A percentile compares a stretch with the other conserved stretches of the same genome.
phyloP scores from a whole-genome alignment of 2,329 filamentous ascomycete genomes.

The Geosmithia morbida region DNA sequence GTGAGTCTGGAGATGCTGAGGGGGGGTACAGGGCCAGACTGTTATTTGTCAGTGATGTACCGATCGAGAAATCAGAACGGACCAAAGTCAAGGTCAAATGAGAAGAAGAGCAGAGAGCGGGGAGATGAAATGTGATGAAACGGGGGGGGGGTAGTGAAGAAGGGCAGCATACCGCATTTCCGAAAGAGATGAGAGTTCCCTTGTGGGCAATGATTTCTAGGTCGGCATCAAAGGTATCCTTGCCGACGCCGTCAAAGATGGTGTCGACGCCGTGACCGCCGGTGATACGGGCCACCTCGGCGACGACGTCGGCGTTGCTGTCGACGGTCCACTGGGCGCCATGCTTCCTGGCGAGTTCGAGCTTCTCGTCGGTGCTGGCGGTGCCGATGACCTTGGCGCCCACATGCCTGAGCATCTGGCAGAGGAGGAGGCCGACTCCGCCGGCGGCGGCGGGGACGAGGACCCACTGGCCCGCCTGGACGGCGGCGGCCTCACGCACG shows the following conservation, averaged over 20 bases:
- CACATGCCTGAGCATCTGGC: slow-evolving; percentile 56
- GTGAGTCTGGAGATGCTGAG: slow-evolving; percentile 40
- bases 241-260: slow-evolving; percentile 78
- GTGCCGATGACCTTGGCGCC: slow-evolving; percentile 73
- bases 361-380: slow-evolving; percentile 59
- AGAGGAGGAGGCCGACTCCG: slow-evolving; percentile 62
- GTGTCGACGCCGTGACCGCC: slow-evolving; percentile 57
- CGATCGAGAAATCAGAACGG: neutral
- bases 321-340: slow-evolving; percentile 63
- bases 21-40: slow-evolving; percentile 61
- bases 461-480: slow-evolving; percentile 65
- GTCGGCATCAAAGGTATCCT: slow-evolving; percentile 68
- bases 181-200: slow-evolving; percentile 65
- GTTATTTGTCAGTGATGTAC: neutral
- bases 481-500: slow-evolving; percentile 61
- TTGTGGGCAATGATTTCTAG: slow-evolving; percentile 63
- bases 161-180: slow-evolving; percentile 51
- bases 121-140: neutral
- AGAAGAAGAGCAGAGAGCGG: neutral
- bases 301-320: slow-evolving; percentile 46
- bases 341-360: slow-evolving; percentile 50
- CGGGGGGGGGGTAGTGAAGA: slow-evolving; percentile 2
- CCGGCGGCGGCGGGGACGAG: slow-evolving; percentile 79
- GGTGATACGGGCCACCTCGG: slow-evolving; percentile 54
- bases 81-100: neutral